A percentile compares a stretch with the other conserved stretches of the same genome.
Evolutionary conservation across 1,284 basidiomycete species (phyloP).

Genomic region (Schizophyllum amplum): DNA sequence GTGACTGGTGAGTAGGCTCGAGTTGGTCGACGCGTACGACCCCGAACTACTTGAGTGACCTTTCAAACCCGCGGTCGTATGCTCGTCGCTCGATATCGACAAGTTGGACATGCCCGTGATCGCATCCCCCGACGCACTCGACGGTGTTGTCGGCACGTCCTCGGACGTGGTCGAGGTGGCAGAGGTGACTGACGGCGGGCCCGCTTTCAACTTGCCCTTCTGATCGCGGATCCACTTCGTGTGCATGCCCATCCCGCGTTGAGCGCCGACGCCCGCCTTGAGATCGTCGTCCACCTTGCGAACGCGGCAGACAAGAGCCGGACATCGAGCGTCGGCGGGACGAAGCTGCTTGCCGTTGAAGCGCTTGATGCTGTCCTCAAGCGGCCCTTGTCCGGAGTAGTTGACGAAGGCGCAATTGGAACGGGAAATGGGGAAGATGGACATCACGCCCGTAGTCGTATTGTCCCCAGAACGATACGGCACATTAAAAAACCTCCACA

Average conservation of each 20-base stretch:
- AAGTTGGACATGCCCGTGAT: slow-evolving; percentile 20
- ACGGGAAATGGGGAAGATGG: slow-evolving; percentile 6
- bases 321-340: slow-evolving; percentile 63
- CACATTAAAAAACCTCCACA: slow-evolving; percentile 79
- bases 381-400: neutral
- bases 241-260: slow-evolving; percentile 84
- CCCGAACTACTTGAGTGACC: slow-evolving; percentile 62
- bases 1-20: slow-evolving; percentile 61
- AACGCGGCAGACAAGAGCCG: slow-evolving; percentile 79
- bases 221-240: slow-evolving; percentile 67
- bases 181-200: slow-evolving; percentile 9
- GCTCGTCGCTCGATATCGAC: slow-evolving; percentile 34
- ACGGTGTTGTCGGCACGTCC: slow-evolving; percentile 15
- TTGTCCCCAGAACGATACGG: slow-evolving; percentile 6
- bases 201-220: slow-evolving; percentile 25
- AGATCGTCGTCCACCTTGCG: slow-evolving; percentile 82
- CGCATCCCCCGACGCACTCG: slow-evolving; percentile 23
- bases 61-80: slow-evolving; percentile 14
- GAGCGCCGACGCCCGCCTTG: slow-evolving; percentile 85
- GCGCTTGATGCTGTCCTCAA: slow-evolving; percentile 52
- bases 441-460: neutral
- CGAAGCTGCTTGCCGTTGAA: slow-evolving; percentile 71
- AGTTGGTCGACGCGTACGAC: slow-evolving; percentile 63
- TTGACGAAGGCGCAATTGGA: slow-evolving; percentile 7
- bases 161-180: slow-evolving; percentile 16